A percentile compares a stretch with the other conserved stretches of the same genome.
Conservation (phyloP, 345 rosid species). For the Atalantia buxifolia region DNA sequence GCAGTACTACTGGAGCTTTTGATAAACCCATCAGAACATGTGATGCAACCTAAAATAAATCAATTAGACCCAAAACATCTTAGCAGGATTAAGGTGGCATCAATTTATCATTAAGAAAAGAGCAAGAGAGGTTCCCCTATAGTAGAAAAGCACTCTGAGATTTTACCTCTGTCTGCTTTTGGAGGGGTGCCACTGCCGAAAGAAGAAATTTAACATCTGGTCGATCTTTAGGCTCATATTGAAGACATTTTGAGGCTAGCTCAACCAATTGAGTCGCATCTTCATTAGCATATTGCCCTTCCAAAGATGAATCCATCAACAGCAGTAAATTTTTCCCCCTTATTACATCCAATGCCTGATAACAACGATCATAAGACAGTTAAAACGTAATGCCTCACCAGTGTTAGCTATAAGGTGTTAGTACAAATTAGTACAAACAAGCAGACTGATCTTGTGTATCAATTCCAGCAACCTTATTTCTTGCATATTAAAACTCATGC, state of each 20-base stretch:
- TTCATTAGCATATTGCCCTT: slow-evolving; percentile 68
- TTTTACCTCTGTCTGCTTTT: slow-evolving; percentile 59
- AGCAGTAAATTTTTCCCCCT: slow-evolving; percentile 55
- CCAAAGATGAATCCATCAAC: slow-evolving; percentile 69
- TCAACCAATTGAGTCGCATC: slow-evolving; percentile 58
- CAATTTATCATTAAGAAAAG: neutral
- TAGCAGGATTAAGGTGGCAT: slow-evolving; percentile 1
- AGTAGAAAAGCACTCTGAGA: slow-evolving; percentile 11
- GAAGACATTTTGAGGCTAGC: slow-evolving; percentile 68
- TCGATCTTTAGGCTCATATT: slow-evolving; percentile 69
- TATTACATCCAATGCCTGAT: slow-evolving; percentile 65
- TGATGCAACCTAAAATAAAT: slow-evolving; percentile 50
- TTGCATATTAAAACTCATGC: neutral
- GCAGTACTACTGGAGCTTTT: slow-evolving; percentile 45
- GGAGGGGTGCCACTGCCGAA: slow-evolving; percentile 58
- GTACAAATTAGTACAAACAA: neutral
- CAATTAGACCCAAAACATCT: slow-evolving; percentile 1
- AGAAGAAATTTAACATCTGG: slow-evolving; percentile 57
- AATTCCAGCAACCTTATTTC: neutral
- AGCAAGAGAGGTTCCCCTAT: neutral
- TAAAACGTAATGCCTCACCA: neutral
- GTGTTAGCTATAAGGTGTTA: neutral
- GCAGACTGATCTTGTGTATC: neutral
- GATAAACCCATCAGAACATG: slow-evolving; percentile 58
- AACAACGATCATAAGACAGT: neutral